These are phyloP conservation scores for Dioscorea alata DNA, from an alignment of 106 monocot genomes.

Conservation along the genomic window DNA sequence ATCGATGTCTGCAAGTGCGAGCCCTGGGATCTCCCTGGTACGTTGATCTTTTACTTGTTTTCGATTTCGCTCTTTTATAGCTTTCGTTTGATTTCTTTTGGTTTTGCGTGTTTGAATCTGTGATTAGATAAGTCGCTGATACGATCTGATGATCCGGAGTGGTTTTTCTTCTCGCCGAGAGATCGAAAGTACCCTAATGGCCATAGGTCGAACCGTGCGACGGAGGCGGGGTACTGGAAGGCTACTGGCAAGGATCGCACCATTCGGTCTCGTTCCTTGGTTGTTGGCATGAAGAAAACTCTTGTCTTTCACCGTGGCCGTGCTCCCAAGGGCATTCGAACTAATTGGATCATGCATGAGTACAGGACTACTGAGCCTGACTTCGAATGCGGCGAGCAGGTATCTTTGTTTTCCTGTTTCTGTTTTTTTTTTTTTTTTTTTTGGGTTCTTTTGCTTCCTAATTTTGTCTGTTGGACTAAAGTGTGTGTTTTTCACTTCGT, in stretches of 20 bases:
- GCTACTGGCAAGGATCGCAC: slow-evolving; percentile 71
- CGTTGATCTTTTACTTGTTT: no score
- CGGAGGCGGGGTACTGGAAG: slow-evolving; percentile 81
- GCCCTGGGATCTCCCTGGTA: slow-evolving; percentile 80
- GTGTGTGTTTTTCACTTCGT: no score
- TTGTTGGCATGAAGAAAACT: slow-evolving; percentile 84
- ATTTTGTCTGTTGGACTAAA: not conserved
- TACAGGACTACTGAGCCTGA: slow-evolving; percentile 51
- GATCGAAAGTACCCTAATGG: slow-evolving; percentile 74
- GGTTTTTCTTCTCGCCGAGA: slow-evolving; percentile 81
- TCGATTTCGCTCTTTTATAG: no score
- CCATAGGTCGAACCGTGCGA: slow-evolving; percentile 54
- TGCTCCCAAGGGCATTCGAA: slow-evolving; percentile 60
- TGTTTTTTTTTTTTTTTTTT: not conserved
- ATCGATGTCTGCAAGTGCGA: slow-evolving; percentile 85
- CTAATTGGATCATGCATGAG: slow-evolving; percentile 81
- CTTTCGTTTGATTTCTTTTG: no score
- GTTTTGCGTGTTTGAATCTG: slow-evolving; percentile 1
- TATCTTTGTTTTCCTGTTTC: not conserved
- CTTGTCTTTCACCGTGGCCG: slow-evolving; percentile 72
- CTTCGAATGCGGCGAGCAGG: slow-evolving; percentile 55
- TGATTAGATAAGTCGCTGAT: slow-evolving; percentile 51
- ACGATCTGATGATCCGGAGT: slow-evolving; percentile 58
- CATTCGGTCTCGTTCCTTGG: slow-evolving; percentile 29
- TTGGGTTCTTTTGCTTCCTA: no score